Conservation (phyloP, 163 green algal genomes). For the Scenedesmus sp. region DNA sequence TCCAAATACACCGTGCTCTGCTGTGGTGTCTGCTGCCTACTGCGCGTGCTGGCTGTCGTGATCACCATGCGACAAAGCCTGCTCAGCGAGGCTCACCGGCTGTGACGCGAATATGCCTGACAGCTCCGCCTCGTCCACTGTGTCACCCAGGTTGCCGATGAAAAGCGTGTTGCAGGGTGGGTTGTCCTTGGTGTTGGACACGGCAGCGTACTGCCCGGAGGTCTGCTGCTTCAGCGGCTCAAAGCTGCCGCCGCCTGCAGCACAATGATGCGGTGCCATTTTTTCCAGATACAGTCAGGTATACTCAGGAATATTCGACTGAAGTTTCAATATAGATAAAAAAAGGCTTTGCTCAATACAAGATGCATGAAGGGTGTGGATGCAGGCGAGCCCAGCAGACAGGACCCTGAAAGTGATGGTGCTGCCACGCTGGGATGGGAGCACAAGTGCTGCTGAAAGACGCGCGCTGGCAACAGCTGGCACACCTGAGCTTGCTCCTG, state of each 20-base stretch:
- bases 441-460: neutral
- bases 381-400: no score
- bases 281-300: no score
- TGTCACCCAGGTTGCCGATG: conserved; percentile 89
- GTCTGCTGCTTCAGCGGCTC: conserved; percentile 11
- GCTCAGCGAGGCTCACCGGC: conserved; percentile 29
- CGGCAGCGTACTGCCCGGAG: conserved; percentile 3
- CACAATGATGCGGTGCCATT: neutral
- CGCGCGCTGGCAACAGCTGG: neutral
- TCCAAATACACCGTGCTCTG: neutral
- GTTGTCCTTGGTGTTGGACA: conserved; percentile 78
- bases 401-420: no score
- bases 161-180: conserved; percentile 97
- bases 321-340: no score
- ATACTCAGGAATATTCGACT: no score
- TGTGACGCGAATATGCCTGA: conserved; percentile 65
- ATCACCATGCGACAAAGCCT: neutral
- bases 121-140: conserved; percentile 80
- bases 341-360: no score
- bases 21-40: neutral
- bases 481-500: neutral
- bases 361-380: no score
- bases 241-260: neutral
- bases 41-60: neutral
- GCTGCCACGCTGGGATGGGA: no score